phyloP scores from a whole-genome alignment of 1,284 basidiomycete genomes.

The Nidula niveotomentosa region DNA sequence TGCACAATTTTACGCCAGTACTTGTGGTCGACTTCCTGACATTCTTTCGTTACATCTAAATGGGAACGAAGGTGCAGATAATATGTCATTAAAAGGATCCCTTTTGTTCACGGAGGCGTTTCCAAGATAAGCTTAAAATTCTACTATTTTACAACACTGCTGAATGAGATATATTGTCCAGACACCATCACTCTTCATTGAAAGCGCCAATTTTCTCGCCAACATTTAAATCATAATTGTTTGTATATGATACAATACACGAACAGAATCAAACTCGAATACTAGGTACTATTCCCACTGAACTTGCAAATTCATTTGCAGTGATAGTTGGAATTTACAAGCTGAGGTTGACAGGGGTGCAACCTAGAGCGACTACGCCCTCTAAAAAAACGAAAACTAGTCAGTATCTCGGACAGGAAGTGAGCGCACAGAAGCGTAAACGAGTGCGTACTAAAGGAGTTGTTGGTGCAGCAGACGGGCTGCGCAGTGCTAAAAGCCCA shows the following conservation, averaged over 20 bases:
- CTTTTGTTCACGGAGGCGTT: too few species aligned
- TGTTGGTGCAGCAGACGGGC: conserved; percentile 13
- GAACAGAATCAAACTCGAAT: background rate
- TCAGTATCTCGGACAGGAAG: background rate
- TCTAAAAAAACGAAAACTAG: conserved; percentile 5
- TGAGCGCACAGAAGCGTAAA: background rate
- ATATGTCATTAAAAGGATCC: too few species aligned
- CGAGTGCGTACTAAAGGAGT: conserved; percentile 10
- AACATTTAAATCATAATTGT: background rate
- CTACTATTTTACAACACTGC: too few species aligned
- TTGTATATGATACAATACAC: background rate
- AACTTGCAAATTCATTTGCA: background rate
- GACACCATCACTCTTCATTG: too few species aligned
- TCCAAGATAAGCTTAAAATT: too few species aligned
- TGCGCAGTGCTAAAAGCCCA: background rate
- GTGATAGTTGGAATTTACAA: background rate
- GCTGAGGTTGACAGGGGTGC: conserved; percentile 12
- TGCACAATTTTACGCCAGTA: too few species aligned
- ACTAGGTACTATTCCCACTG: background rate
- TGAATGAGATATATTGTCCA: too few species aligned
- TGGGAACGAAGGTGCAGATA: too few species aligned
- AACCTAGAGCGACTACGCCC: conserved; percentile 13
- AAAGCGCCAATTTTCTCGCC: background rate
- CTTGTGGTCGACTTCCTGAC: too few species aligned
- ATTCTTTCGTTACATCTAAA: too few species aligned